Conservation (phyloP, 2,329 filamentous ascomycete species). For the Scolecobasidium constrictum region DNA sequence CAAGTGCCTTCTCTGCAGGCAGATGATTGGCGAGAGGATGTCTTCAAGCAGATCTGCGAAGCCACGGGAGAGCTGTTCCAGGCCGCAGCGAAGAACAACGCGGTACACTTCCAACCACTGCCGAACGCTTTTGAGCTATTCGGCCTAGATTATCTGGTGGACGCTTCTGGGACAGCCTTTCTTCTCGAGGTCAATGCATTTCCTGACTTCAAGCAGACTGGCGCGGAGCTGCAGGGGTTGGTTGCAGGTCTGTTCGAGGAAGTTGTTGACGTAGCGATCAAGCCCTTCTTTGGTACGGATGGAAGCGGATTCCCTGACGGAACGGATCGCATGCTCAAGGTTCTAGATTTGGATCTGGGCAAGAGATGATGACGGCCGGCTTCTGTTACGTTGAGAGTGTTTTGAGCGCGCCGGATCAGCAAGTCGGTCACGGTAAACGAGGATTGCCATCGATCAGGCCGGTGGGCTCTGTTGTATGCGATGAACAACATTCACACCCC, state of each 20-base stretch:
- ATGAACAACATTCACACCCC: too few relatives aligned
- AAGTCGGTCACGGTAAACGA: too few relatives aligned
- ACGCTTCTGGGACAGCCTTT: conserved; percentile 53
- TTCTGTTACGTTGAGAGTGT: too few relatives aligned
- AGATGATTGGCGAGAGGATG: conserved; percentile 40
- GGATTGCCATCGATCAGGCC: too few relatives aligned
- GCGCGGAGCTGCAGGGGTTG: conserved; percentile 57
- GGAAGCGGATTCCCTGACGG: conserved; percentile 11
- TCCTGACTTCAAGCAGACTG: conserved; percentile 91
- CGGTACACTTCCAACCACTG: conserved; percentile 82
- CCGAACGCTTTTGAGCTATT: conserved; percentile 87
- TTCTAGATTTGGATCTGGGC: conserved; percentile 37
- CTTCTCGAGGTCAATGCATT: conserved; percentile 91
- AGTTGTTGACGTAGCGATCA: conserved; percentile 56
- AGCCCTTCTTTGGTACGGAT: conserved; percentile 49
- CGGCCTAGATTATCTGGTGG: conserved; percentile 83
- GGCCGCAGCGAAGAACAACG: conserved; percentile 73
- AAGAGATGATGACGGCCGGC: conserved; percentile 14
- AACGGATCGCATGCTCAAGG: conserved; percentile 25
- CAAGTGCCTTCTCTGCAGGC: conserved; percentile 15
- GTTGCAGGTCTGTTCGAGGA: conserved; percentile 69
- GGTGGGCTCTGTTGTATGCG: too few relatives aligned
- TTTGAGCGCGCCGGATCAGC: too few relatives aligned
- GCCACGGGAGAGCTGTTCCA: conserved; percentile 73
- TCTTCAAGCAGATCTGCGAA: conserved; percentile 64